phyloP scores from a whole-genome alignment of 768 basidiomycete genomes.

The Kwoniella shandongensis region DNA sequence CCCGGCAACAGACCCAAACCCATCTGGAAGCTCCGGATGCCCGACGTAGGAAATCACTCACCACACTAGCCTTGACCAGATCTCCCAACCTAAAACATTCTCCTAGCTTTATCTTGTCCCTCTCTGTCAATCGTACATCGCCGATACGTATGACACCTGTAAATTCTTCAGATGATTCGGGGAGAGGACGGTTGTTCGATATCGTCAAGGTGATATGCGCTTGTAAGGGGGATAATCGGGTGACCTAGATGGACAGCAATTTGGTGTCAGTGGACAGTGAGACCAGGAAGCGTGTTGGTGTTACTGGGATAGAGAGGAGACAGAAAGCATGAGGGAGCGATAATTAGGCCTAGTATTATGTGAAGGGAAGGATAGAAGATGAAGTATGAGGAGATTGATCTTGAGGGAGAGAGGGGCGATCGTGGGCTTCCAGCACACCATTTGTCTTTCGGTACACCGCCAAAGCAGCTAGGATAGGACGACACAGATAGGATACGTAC shows the following conservation, averaged over 20 bases:
- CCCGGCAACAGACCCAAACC: too few relatives aligned
- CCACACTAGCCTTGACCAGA: conserved; percentile 53
- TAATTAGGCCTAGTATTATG: too few relatives aligned
- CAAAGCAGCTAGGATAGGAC: too few relatives aligned
- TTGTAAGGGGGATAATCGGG: conserved; percentile 52
- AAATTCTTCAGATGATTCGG: conserved; percentile 51
- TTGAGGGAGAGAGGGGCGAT: too few relatives aligned
- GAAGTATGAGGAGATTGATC: too few relatives aligned
- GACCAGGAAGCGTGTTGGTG: neutral
- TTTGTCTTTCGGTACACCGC: too few relatives aligned
- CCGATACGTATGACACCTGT: conserved; percentile 51
- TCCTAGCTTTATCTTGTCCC: conserved; percentile 50
- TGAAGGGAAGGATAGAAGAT: too few relatives aligned
- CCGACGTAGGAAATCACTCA: too few relatives aligned
- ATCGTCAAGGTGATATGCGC: conserved; percentile 49
- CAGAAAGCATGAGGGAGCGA: too few relatives aligned
- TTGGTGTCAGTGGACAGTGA: neutral
- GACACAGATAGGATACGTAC: conserved; percentile 31
- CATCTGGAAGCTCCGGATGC: too few relatives aligned
- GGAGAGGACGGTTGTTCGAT: conserved; percentile 50
- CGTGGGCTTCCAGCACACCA: too few relatives aligned
- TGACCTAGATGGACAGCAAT: conserved; percentile 26
- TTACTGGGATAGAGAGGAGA: conserved; percentile 1
- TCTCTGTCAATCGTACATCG: conserved; percentile 50
- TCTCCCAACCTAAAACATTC: conserved; percentile 54